These are phyloP conservation scores for Porogramme epimiltina DNA, from an alignment of 1,284 basidiomycete species.

Conservation along the genomic window DNA sequence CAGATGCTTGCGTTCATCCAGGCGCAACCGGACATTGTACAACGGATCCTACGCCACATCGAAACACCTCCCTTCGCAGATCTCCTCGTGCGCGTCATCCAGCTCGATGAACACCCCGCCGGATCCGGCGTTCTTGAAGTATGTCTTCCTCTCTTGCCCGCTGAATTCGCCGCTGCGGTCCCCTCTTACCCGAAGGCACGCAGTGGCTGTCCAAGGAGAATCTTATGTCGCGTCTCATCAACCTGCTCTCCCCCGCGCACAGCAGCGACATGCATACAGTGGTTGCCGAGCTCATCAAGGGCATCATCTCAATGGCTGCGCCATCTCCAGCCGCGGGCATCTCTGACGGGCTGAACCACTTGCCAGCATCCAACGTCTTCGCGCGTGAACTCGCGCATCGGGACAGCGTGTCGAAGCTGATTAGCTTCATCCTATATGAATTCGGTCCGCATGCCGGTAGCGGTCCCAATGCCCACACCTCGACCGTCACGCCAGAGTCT, in stretches of 20 bases:
- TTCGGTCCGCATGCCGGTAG: conserved; percentile 42
- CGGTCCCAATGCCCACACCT: conserved; percentile 12
- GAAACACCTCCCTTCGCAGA: conserved; percentile 93
- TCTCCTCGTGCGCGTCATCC: conserved; percentile 89
- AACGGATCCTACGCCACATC: conserved; percentile 84
- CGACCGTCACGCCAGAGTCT: conserved; percentile 56
- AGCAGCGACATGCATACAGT: conserved; percentile 84
- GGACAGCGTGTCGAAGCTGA: conserved; percentile 73
- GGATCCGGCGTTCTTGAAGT: conserved; percentile 87
- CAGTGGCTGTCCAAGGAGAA: conserved; percentile 90
- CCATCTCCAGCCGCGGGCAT: conserved; percentile 79
- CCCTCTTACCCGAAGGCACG: conserved; percentile 36
- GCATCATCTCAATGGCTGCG: conserved; percentile 93
- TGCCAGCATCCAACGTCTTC: conserved; percentile 83
- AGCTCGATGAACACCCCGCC: conserved; percentile 86
- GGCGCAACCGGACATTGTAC: conserved; percentile 80
- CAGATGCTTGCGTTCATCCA: conserved; percentile 95
- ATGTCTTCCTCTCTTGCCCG: conserved; percentile 41
- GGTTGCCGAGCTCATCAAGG: conserved; percentile 91
- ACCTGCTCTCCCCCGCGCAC: conserved; percentile 81
- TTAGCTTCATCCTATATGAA: conserved; percentile 81
- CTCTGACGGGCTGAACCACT: conserved; percentile 65
- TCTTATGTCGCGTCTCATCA: conserved; percentile 82
- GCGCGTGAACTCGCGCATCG: conserved; percentile 87
- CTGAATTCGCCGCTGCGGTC: conserved; percentile 27